A percentile compares a stretch with the other conserved stretches of the same genome.
These are phyloP conservation scores for Entomophthora muscae DNA, from an alignment of 371 early-diverging fungal species.

Conservation along the genomic window DNA sequence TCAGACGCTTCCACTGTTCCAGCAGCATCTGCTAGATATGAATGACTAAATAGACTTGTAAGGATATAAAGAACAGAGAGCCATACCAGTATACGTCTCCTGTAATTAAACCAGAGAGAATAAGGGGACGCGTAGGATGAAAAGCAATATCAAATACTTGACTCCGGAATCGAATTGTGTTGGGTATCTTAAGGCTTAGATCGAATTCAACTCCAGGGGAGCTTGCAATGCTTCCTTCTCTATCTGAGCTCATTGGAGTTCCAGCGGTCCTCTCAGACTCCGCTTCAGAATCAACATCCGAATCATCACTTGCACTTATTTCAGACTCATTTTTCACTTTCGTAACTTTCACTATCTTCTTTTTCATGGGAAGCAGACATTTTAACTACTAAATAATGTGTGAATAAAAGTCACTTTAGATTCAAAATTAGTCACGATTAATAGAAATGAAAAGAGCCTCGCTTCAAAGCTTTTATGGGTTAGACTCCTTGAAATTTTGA, in stretches of 20 bases:
- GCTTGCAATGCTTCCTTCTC: not conserved
- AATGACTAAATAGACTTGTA: not conserved
- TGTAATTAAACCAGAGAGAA: slow-evolving; percentile 57
- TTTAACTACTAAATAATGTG: not conserved
- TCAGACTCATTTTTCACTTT: not conserved
- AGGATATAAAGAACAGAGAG: not conserved
- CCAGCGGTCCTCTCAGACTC: not conserved
- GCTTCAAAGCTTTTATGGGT: too few relatives aligned
- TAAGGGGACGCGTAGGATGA: slow-evolving; percentile 45
- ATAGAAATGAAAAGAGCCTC: too few relatives aligned
- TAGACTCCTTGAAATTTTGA: too few relatives aligned
- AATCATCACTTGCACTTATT: not conserved
- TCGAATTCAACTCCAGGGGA: not conserved
- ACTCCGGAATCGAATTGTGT: slow-evolving; percentile 14
- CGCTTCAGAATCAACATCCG: not conserved
- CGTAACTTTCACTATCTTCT: not conserved
- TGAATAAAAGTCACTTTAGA: not conserved
- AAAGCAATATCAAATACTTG: slow-evolving; percentile 51
- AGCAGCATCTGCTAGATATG: not conserved
- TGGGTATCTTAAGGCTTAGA: not conserved
- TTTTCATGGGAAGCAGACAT: not conserved
- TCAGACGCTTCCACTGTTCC: not conserved
- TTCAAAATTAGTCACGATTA: not conserved
- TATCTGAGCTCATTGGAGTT: not conserved
- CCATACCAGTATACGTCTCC: slow-evolving; percentile 53